Percentiles rank a stretch among this genome's conserved stretches.
Conservation (phyloP, 2,329 filamentous ascomycete species). For the Didymella keratinophila region DNA sequence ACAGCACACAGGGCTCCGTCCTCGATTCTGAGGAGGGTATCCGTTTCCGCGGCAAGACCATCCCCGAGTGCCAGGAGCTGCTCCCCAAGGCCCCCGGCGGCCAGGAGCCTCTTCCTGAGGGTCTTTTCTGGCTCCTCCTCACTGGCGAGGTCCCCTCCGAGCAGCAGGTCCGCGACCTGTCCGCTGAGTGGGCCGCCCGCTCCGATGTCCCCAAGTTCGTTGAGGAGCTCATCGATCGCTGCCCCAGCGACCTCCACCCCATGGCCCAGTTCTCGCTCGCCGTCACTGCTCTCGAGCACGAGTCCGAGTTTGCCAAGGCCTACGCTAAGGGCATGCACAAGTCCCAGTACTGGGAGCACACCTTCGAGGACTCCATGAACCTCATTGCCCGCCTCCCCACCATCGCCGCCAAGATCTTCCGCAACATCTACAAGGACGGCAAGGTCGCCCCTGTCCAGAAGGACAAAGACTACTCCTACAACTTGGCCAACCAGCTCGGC, state of each 20-base stretch:
- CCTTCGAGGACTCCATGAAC: slow-evolving; percentile 99
- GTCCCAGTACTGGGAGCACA: slow-evolving; percentile 99
- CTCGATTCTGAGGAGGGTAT: slow-evolving; percentile 99
- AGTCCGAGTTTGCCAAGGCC: slow-evolving; percentile 96
- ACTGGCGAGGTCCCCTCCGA: slow-evolving; percentile 97
- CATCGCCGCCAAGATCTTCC: slow-evolving; percentile 98
- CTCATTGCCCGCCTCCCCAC: slow-evolving; percentile 99
- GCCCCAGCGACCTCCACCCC: slow-evolving; percentile 97
- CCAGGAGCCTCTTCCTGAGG: slow-evolving; percentile 96
- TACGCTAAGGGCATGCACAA: slow-evolving; percentile 99
- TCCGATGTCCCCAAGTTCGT: slow-evolving; percentile 97
- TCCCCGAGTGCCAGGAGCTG: slow-evolving; percentile 97
- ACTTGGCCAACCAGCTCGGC: slow-evolving; percentile 99
- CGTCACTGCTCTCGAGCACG: slow-evolving; percentile 97
- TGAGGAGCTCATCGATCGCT: slow-evolving; percentile 99
- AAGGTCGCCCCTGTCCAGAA: slow-evolving; percentile 96
- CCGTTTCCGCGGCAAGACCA: slow-evolving; percentile 98
- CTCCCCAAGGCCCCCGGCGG: slow-evolving; percentile 97
- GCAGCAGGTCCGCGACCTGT: slow-evolving; percentile 98
- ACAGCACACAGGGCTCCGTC: slow-evolving; percentile 67
- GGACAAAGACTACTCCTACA: slow-evolving; percentile 99
- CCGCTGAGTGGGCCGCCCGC: slow-evolving; percentile 97
- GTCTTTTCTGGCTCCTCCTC: slow-evolving; percentile 99
- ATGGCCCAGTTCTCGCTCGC: slow-evolving; percentile 99
- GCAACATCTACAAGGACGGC: slow-evolving; percentile 99